These are phyloP conservation scores for Alternaria sp. DNA, from an alignment of 2,329 filamentous ascomycete species.

Conservation along the genomic window DNA sequence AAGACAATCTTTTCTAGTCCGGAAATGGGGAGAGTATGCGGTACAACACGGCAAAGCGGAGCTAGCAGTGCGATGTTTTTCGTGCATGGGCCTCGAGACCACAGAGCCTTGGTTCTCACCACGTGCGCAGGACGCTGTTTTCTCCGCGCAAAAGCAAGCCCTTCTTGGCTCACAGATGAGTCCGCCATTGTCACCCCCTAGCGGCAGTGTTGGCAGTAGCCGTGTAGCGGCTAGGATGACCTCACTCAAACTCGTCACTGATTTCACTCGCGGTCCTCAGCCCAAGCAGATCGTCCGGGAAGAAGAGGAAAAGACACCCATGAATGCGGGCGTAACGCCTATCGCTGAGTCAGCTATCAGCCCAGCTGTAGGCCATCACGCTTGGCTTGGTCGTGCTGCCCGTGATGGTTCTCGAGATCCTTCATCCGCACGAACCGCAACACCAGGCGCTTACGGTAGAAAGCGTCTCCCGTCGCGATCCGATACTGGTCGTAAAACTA, in stretches of 20 bases:
- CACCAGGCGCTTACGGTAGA: constrained; percentile 71
- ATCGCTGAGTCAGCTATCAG: constrained; percentile 75
- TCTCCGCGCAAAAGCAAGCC: constrained; percentile 63
- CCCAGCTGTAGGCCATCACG: constrained; percentile 63
- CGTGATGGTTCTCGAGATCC: constrained; percentile 53
- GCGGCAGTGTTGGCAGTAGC: constrained; percentile 56
- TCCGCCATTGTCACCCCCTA: constrained; percentile 77
- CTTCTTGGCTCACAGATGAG: constrained; percentile 66
- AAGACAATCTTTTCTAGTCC: constrained; percentile 83
- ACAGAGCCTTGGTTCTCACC: constrained; percentile 89
- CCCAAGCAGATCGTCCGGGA: constrained; percentile 72
- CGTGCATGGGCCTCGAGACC: constrained; percentile 85
- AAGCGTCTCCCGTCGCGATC: constrained; percentile 66
- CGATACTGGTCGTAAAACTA: constrained; percentile 43
- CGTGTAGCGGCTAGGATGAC: constrained; percentile 77
- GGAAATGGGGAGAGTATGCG: constrained; percentile 94
- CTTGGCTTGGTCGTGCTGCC: constrained; percentile 51
- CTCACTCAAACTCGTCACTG: constrained; percentile 88
- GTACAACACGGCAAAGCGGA: constrained; percentile 87
- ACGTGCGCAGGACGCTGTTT: constrained; percentile 70
- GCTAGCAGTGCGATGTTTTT: constrained; percentile 90
- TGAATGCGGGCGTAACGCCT: constrained; percentile 82
- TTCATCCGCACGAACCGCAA: constrained; percentile 60
- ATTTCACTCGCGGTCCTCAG: constrained; percentile 67
- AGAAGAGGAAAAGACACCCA: constrained; percentile 72